Evolutionary conservation across 257 asterid genomes (phyloP).

Genomic region (Prunella vulgaris): DNA sequence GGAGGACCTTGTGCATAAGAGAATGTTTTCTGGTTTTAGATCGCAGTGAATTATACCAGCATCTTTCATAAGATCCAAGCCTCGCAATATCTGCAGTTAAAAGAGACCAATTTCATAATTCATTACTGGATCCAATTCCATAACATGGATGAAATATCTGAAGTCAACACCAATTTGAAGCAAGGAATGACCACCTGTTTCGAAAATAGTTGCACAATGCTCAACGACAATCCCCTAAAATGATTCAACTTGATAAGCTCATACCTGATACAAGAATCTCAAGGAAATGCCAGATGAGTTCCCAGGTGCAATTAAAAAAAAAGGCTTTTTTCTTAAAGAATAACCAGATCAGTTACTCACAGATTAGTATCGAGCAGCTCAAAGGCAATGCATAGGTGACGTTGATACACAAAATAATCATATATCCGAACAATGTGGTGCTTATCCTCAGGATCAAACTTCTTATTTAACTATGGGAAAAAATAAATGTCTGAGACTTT

Average conservation of each 20-base stretch:
- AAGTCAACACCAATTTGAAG: conserved; percentile 16
- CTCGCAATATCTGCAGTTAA: conserved; percentile 68
- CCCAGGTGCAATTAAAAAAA: conserved; percentile 19
- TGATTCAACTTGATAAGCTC: conserved; percentile 93
- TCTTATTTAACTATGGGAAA: conserved; percentile 69
- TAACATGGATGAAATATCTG: conserved; percentile 18
- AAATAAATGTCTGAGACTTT: conserved; percentile 20
- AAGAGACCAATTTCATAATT: conserved; percentile 23
- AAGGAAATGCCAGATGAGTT: conserved; percentile 19
- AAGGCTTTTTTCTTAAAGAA: background rate
- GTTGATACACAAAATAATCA: conserved; percentile 82
- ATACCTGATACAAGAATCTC: conserved; percentile 54
- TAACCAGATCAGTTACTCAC: conserved; percentile 49
- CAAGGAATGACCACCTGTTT: conserved; percentile 67
- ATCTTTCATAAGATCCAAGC: conserved; percentile 88
- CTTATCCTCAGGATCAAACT: conserved; percentile 99
- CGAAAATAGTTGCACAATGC: conserved; percentile 92
- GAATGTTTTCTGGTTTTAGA: conserved; percentile 97
- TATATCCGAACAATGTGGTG: conserved; percentile 96
- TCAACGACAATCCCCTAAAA: conserved; percentile 89
- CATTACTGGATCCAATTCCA: conserved; percentile 11
- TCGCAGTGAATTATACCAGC: conserved; percentile 98
- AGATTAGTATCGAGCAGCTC: conserved; percentile 92
- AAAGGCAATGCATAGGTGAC: conserved; percentile 92
- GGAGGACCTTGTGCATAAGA: conserved; percentile 78